Evolutionary conservation across 2,329 filamentous ascomycete genomes (phyloP), one percentile per base, ranked within the genome.

Genomic region (Exserohilum rostratum): DNA sequence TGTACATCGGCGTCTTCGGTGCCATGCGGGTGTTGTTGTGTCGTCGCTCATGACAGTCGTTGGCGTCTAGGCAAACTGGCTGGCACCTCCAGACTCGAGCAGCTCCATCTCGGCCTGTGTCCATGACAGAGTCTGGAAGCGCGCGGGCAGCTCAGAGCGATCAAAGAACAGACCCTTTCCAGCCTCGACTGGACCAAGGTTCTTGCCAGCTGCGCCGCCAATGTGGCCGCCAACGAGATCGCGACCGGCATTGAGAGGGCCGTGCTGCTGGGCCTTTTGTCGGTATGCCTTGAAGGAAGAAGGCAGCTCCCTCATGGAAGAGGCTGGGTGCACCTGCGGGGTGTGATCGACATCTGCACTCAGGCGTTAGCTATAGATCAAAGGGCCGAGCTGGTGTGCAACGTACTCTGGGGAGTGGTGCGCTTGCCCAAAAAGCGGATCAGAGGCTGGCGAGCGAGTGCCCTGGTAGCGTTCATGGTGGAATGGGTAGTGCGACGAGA

Each of bases 41-140:
- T 62, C 50, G 35, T 65, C 35, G 54, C 48, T 50, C 52, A 20
- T 57, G 39, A 51, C 57, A 39, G 7, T 45, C 18, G 46, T 40
- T 5, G 25, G 37, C 46, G 54, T 65, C 71, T 71, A 85, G 59
- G 78, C 81, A 65, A 80, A 83, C 63, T 86, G 68, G 69, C 85
- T 89, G 30, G 93, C 95, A 53, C 95, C 95, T 50, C 93, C 95
- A 51, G 91, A 95, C 85, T 97, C 92, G 70, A 99, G 85, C 18
- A 92, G 93, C 77, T 98, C 95, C 57, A 99, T 99, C 84, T 99
- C 95, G 38, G 87, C 87, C 66, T 87, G 78, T 33, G 85, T 88
- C 78, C 93, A 90, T 11, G 86, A 84, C 44, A 85, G 80, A 62
- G 91, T 85, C 70, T 88, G 86, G 85, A 97, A 99, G 68, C 93